Conservation (phyloP, 768 basidiomycete genomes). For the Mycena chlorophos region DNA sequence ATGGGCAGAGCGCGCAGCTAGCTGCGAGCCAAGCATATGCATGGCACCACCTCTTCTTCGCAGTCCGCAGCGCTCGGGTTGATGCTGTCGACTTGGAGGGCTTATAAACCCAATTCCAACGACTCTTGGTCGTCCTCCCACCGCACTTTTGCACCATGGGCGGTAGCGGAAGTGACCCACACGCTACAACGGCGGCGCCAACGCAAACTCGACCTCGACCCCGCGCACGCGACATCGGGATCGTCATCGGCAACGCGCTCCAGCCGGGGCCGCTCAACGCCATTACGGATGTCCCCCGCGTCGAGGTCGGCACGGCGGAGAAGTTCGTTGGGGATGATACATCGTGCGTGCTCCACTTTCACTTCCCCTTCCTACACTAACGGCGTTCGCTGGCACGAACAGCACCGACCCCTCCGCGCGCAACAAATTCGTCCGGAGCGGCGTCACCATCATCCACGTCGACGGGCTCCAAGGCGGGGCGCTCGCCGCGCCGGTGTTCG, state of each 20-base stretch:
- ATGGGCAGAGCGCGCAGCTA: too few relatives aligned
- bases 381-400: too few relatives aligned
- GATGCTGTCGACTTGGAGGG: too few relatives aligned
- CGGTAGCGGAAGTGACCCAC: too few relatives aligned
- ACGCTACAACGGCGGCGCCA: background rate
- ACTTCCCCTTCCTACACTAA: background rate
- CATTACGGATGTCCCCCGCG: conserved; percentile 19
- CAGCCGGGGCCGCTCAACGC: conserved; percentile 14
- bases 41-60: too few relatives aligned
- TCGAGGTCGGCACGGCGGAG: conserved; percentile 16
- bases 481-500: conserved; percentile 15
- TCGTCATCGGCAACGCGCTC: conserved; percentile 13
- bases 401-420: conserved; percentile 16
- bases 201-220: background rate
- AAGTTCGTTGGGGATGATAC: conserved; percentile 13
- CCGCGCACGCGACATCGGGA: conserved; percentile 17
- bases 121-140: too few relatives aligned
- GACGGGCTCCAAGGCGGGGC: conserved; percentile 15
- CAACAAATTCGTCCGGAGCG: conserved; percentile 17
- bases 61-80: too few relatives aligned
- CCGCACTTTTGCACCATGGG: too few relatives aligned
- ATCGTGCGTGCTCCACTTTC: conserved; percentile 1
- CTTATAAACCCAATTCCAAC: too few relatives aligned
- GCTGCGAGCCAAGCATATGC: too few relatives aligned
- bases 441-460: conserved; percentile 17